Base-by-base conservation (phyloP, 2,329 filamentous ascomycete genomes). In the Canariomyces notabilis region DNA sequence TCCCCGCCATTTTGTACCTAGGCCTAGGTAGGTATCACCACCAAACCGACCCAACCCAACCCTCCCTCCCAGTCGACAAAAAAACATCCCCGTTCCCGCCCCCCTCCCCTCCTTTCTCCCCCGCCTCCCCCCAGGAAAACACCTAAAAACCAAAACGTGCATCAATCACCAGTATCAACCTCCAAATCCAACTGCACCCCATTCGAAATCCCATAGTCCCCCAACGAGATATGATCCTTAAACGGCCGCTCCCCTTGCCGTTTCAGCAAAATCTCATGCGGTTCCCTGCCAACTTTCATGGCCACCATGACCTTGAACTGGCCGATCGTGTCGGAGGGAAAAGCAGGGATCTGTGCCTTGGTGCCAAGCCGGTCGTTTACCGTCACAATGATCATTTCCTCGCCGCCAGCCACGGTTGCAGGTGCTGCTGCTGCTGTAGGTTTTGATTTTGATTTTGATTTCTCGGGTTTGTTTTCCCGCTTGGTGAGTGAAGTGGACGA, bases 311-410 rank as follows among this genome's bases (percentile, higher is more conserved):
- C 83, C 70, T 96, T 96, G 71, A 96, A 89, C 50, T 90, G 77
- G 54, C 83, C 84, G 55, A 96, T 83, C 6, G 83, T 83, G 68
- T 97, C 91, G 3, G 82, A 85, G 1, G 87, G 83, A 47, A 95
- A 73, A 64, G 90, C 96, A 0, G 91, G 91, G 53, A 97, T 93
- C 42, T 87, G 85, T 14, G 90, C 88, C 61, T 95, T 95, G n/a
- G 91, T 96, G 11, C 91, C 91, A 29, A 97, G 72, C n/a, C 91
- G 80, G 67, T 97, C 91, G 64, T 97, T 97, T 61, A 97, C 82
- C 60, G 91, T 82, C 15, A 97, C 90, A 42, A 95, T 80, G 56
- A 97, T 96, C 85, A 96, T 94, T 46, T 89, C 84, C 61, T 94
- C 85, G 5, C 51, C 57, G n/a, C n/a, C n/a, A n/a, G n/a, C n/a